Evolutionary conservation across 2,329 filamentous ascomycete species (phyloP), one percentile per base, ranked within the genome.

Genomic region (Cercospora sojina): DNA sequence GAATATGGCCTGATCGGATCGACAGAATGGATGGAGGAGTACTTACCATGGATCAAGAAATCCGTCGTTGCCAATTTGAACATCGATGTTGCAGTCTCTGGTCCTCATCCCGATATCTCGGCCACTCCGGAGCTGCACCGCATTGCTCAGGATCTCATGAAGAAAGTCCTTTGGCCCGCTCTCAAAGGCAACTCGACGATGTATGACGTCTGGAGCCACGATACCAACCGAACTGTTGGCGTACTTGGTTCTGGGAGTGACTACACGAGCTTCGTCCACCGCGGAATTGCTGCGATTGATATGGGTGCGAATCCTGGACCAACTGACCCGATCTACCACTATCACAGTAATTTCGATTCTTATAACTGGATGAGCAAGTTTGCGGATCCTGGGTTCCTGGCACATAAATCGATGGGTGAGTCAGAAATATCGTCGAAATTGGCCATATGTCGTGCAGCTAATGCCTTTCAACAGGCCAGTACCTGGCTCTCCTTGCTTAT

Each of bases 121-220:
- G 90, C 90, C 0, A 90, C 90, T 7, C 92, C 92, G 0, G 81
- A 95, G 3, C 82, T 96, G 20, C 87, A 92, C 77, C 84, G 87
- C 64, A 82, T 91, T 6, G 83, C 94, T 43, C 84, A 88, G 69
- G 86, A 91, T 35, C 86, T 87, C 13, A 87, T 88, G 0, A 79
- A 82, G 18, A 77, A 85, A 13, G 86, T 93, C 3, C 84, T 82
- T 3, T 3, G 74, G 79, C 5, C 81, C 76, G 67, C 71, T 49
- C 43, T 49, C 10, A 20, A 49, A 16, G 75, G 75, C 5, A 76
- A 79, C 61, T 74, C 77, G 18, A 83, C 81, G 3, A 72, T 83
- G 68, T 82, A 82, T 72, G 82, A 83, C 62, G 77, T 81, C 25
- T 84, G 81, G 81, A n/a, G 49, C 2, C 41, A 75, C 69, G 35